These are phyloP conservation scores for Fraxinus floribunda DNA, from an alignment of 305 asterid species.

Conservation along the genomic window DNA sequence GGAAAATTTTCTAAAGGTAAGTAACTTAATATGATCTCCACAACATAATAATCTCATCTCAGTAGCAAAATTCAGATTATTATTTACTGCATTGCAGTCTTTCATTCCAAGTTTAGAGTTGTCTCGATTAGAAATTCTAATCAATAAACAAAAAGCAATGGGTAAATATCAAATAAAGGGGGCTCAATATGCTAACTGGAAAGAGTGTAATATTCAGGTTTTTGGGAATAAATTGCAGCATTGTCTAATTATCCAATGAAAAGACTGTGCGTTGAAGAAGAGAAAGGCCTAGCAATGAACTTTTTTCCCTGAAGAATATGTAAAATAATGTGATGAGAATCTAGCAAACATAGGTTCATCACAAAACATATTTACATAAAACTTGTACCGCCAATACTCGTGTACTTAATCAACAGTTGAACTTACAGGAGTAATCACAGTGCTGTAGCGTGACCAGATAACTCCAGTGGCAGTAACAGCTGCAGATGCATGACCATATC, in stretches of 20 bases:
- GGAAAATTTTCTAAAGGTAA: not conserved
- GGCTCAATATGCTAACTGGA: not conserved
- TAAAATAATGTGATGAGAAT: not conserved
- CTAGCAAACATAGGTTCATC: not conserved
- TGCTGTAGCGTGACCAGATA: slow-evolving; percentile 90
- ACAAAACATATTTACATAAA: not conserved
- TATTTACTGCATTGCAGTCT: not conserved
- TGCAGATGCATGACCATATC: slow-evolving; percentile 32
- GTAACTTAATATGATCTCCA: not conserved
- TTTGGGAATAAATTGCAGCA: not conserved
- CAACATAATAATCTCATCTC: not conserved
- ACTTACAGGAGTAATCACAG: slow-evolving; percentile 85
- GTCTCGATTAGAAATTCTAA: slow-evolving; percentile 12
- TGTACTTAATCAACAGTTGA: slow-evolving; percentile 12
- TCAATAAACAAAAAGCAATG: not conserved
- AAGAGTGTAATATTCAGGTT: not conserved
- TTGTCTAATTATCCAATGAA: slow-evolving; percentile 12
- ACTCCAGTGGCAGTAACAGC: slow-evolving; percentile 86
- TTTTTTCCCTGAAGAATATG: not conserved
- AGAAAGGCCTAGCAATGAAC: not conserved
- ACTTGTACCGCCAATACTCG: not conserved
- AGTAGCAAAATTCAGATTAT: not conserved
- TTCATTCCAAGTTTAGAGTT: slow-evolving; percentile 1
- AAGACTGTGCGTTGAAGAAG: slow-evolving; percentile 1
- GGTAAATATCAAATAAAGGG: not conserved